Evolutionary conservation across 768 basidiomycete genomes (phyloP).

Genomic region (Fomitopsis pulvina): DNA sequence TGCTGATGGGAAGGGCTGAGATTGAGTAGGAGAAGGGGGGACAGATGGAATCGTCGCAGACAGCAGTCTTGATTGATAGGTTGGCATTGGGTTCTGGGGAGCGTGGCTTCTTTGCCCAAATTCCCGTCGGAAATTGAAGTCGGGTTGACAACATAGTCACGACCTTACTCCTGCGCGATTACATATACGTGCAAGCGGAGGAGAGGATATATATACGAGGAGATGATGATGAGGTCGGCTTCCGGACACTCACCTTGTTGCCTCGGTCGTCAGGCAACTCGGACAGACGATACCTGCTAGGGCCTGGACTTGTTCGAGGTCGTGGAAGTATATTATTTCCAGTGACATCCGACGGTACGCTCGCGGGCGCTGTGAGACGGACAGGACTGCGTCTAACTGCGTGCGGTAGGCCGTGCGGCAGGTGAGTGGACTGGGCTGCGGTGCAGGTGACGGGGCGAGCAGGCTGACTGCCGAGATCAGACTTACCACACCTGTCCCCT

Average conservation of each 20-base stretch:
- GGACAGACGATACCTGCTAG: no score
- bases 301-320: neutral
- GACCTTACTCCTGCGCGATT: conserved; percentile 1
- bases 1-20: conserved; percentile 8
- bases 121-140: conserved; percentile 16
- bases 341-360: neutral
- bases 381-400: no score
- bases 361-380: neutral
- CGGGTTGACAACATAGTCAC: neutral
- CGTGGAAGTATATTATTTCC: neutral
- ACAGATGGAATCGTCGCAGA: conserved; percentile 21
- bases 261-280: neutral
- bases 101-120: conserved; percentile 1
- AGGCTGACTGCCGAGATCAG: neutral
- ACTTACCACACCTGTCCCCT: neutral
- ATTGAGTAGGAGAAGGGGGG: conserved; percentile 9
- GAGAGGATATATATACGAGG: neutral
- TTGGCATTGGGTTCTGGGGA: conserved; percentile 6
- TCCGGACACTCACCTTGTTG: neutral
- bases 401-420: neutral
- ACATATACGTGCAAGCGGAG: neutral
- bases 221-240: neutral
- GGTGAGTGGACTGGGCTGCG: no score
- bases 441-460: no score
- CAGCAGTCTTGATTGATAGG: conserved; percentile 21